phyloP scores from a whole-genome alignment of 1,284 basidiomycete species.

The Microbotryum lychnidis-dioicae region DNA sequence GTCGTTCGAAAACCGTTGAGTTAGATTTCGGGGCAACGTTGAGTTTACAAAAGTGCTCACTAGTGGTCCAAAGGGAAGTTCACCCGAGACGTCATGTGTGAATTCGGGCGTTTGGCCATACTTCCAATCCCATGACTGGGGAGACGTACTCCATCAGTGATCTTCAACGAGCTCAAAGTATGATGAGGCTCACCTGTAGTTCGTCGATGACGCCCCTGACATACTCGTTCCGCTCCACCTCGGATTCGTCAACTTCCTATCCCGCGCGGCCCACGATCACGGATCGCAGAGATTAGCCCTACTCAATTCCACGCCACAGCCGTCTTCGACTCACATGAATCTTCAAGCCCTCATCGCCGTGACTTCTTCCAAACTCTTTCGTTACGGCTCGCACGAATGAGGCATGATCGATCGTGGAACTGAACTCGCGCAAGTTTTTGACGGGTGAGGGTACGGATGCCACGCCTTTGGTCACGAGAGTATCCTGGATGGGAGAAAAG shows the following conservation, averaged over 20 bases:
- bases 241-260: conserved; percentile 46
- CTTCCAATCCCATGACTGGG: conserved; percentile 81
- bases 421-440: conserved; percentile 59
- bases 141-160: neutral
- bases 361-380: conserved; percentile 59
- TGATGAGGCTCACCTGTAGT: conserved; percentile 50
- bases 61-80: conserved; percentile 16
- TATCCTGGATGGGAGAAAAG: conserved; percentile 46
- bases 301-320: neutral
- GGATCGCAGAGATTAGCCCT: neutral
- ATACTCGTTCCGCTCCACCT: conserved; percentile 47
- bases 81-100: conserved; percentile 42
- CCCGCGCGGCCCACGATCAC: conserved; percentile 38
- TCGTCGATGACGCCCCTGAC: conserved; percentile 63
- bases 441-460: conserved; percentile 88
- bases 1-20: neutral
- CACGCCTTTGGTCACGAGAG: conserved; percentile 76
- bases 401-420: conserved; percentile 54
- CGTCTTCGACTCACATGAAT: conserved; percentile 23
- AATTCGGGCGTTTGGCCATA: conserved; percentile 95
- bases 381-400: conserved; percentile 65
- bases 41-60: conserved; percentile 2
- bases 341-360: conserved; percentile 40
- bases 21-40: neutral
- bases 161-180: neutral